A percentile compares a stretch with the other conserved stretches of the same genome.
Evolutionary conservation across 2,329 filamentous ascomycete species (phyloP).

Genomic region (Hypomyces perniciosus): DNA sequence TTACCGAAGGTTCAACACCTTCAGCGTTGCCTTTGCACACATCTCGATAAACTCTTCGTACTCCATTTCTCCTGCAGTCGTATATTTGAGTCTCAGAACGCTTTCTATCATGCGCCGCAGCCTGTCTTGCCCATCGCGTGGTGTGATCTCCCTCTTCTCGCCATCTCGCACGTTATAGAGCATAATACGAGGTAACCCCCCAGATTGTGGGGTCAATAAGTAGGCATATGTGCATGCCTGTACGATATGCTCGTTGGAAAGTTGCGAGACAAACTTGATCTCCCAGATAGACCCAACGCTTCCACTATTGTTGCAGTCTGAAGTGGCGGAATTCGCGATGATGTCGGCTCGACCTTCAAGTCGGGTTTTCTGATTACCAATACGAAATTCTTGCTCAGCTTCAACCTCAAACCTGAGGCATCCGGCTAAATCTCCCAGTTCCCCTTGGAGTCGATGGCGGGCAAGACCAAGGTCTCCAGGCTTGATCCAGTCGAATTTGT

Average conservation of each 20-base stretch:
- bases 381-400: not conserved
- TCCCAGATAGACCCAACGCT: constrained; percentile 20
- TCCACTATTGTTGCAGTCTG: not conserved
- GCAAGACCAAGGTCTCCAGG: constrained; percentile 16
- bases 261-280: constrained; percentile 24
- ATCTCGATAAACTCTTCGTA: not conserved
- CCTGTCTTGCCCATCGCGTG: not conserved
- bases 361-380: not conserved
- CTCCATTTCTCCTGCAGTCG: not conserved
- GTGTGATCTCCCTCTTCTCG: not conserved
- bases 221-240: constrained; percentile 24
- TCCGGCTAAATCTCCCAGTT: not conserved
- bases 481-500: constrained; percentile 23
- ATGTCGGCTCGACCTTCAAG: constrained; percentile 1
- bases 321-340: not conserved
- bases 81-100: not conserved
- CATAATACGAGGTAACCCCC: not conserved
- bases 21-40: not conserved
- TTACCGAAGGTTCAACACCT: constrained; percentile 3
- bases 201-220: constrained; percentile 7
- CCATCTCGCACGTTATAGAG: constrained; percentile 4
- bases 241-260: constrained; percentile 21
- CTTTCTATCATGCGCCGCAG: not conserved
- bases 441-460: constrained; percentile 10
- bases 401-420: not conserved